Conservation (phyloP, 805 yeast species). For the Ogataea philodendri region DNA sequence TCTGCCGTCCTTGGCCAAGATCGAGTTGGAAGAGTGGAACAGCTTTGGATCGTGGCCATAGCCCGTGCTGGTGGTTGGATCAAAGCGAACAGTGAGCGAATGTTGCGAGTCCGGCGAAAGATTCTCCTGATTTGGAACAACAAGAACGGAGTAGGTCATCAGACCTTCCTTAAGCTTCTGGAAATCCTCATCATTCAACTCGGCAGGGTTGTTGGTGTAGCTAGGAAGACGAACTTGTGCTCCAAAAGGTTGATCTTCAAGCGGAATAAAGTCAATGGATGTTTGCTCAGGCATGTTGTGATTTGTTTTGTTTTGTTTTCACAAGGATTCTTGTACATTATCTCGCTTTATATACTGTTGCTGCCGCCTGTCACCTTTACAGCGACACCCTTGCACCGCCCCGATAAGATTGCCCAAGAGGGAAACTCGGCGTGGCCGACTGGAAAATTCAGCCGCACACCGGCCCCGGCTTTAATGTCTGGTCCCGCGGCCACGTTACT, state of each 20-base stretch:
- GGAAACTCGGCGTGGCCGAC: conserved; percentile 11
- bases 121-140: conserved; percentile 68
- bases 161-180: conserved; percentile 59
- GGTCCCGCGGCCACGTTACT: too few species aligned
- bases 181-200: conserved; percentile 65
- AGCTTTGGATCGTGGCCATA: conserved; percentile 84
- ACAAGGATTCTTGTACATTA: neutral
- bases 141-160: conserved; percentile 65
- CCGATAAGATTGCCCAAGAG: conserved; percentile 7
- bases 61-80: conserved; percentile 63
- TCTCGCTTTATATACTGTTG: conserved; percentile 5
- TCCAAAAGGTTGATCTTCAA: conserved; percentile 58
- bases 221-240: conserved; percentile 64
- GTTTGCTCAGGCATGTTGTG: conserved; percentile 23
- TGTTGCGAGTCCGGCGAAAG: conserved; percentile 75
- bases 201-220: conserved; percentile 72
- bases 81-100: conserved; percentile 71
- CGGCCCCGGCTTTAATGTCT: conserved; percentile 4
- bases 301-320: neutral
- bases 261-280: conserved; percentile 43
- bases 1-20: conserved; percentile 75
- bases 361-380: conserved; percentile 1
- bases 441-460: conserved; percentile 6
- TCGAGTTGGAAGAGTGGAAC: conserved; percentile 61
- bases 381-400: conserved; percentile 14